phyloP scores from a whole-genome alignment of 306 rosid genomes.

The Vicia faba region DNA sequence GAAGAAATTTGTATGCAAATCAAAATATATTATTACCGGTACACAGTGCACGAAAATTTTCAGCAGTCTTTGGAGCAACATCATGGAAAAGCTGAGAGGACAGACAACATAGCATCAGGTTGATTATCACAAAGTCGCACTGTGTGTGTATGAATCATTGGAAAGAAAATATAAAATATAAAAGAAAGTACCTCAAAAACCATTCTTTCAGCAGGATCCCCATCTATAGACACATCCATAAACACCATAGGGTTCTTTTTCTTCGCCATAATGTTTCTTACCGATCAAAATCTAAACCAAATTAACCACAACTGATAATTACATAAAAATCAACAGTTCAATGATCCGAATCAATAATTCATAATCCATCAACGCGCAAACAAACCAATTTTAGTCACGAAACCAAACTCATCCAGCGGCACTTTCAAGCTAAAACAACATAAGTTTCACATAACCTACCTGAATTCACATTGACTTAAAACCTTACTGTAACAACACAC shows the following conservation, averaged over 20 bases:
- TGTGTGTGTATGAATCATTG: background rate
- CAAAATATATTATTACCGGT: conserved; percentile 62
- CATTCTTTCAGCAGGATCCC: conserved; percentile 84
- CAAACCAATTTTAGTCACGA: background rate
- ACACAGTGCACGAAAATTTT: conserved; percentile 89
- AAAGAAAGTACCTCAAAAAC: conserved; percentile 80
- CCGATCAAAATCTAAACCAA: conserved; percentile 35
- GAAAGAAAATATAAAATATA: background rate
- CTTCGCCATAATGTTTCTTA: conserved; percentile 62
- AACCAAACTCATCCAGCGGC: background rate
- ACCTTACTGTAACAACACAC: background rate
- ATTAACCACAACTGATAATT: conserved; percentile 23
- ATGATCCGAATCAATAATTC: conserved; percentile 9
- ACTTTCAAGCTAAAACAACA: background rate
- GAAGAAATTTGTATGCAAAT: background rate
- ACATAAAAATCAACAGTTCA: conserved; percentile 3
- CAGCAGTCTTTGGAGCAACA: conserved; percentile 87
- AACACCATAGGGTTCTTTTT: conserved; percentile 72
- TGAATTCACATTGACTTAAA: background rate
- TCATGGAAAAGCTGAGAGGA: conserved; percentile 75
- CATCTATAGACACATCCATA: conserved; percentile 87
- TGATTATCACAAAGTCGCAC: background rate
- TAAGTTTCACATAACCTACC: background rate
- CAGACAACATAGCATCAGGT: background rate
- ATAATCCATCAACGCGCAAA: conserved; percentile 19